Conservation (phyloP, 176 grass and related monocot species). For the Hsuehochloa calcarea region DNA sequence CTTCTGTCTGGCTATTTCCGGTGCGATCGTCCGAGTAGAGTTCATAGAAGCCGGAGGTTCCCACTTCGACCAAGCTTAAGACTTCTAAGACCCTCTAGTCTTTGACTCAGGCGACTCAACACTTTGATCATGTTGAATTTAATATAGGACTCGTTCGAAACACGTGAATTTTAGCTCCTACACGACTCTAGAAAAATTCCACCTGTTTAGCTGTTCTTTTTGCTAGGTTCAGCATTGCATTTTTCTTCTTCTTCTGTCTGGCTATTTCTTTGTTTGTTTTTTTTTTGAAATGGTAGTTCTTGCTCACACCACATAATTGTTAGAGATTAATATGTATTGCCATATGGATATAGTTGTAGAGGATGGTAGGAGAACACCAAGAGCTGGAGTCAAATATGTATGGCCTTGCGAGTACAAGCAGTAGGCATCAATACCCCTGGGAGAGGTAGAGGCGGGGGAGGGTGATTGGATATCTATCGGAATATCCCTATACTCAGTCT, state of each 20-base stretch:
- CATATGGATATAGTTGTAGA: background rate
- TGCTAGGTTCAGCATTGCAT: too few relatives aligned
- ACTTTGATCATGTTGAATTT: too few relatives aligned
- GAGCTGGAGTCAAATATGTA: background rate
- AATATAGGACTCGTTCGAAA: too few relatives aligned
- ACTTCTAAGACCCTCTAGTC: too few relatives aligned
- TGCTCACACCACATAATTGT: background rate
- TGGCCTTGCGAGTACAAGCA: background rate
- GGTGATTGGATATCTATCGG: background rate
- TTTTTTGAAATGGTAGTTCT: background rate
- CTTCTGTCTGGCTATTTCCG: background rate
- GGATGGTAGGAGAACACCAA: background rate
- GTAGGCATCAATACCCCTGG: background rate
- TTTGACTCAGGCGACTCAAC: too few relatives aligned
- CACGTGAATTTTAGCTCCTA: too few relatives aligned
- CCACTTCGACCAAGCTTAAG: too few relatives aligned
- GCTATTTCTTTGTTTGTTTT: too few relatives aligned
- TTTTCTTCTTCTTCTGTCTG: background rate
- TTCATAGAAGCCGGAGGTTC: too few relatives aligned
- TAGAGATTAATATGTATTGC: background rate
- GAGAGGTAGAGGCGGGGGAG: background rate
- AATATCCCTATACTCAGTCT: background rate
- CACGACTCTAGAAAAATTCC: background rate
- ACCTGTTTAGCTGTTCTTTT: too few relatives aligned
- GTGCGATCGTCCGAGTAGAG: too few relatives aligned